A percentile compares a stretch with the other conserved stretches of the same genome.
Evolutionary conservation across 352 stramenopile species (phyloP).

Genomic region (Globisporangium orthogonon): DNA sequence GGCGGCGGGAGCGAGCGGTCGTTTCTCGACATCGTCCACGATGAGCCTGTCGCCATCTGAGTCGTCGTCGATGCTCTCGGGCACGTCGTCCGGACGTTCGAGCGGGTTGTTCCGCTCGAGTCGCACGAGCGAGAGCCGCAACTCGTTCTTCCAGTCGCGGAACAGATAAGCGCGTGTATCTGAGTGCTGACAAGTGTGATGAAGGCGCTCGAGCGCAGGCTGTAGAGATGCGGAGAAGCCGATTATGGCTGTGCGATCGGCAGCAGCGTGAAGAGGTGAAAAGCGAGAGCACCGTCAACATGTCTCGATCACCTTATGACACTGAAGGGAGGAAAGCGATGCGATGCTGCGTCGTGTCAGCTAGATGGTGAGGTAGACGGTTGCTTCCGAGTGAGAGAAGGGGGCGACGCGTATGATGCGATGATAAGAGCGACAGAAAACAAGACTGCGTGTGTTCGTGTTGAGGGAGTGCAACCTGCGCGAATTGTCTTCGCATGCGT

Average conservation of each 20-base stretch:
- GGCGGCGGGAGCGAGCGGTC: constrained; percentile 22
- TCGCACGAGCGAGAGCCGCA: constrained; percentile 21
- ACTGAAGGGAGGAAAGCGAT: no score
- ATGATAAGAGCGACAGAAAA: no score
- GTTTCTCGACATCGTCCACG: constrained; percentile 39
- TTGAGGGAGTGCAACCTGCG: not conserved
- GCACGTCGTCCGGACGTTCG: constrained; percentile 31
- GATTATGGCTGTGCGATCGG: not conserved
- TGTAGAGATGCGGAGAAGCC: not conserved
- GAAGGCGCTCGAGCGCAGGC: no score
- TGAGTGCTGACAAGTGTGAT: no score
- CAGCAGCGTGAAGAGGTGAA: no score
- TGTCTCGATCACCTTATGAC: no score
- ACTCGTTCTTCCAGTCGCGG: constrained; percentile 14
- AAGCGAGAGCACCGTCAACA: not conserved
- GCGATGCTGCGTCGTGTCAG: no score
- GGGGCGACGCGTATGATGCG: no score
- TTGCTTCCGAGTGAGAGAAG: not conserved
- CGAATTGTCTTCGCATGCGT: no score
- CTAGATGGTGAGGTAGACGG: no score
- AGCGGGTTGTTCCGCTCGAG: constrained; percentile 46
- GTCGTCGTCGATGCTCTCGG: constrained; percentile 28
- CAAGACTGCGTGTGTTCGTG: no score
- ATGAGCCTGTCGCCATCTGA: constrained; percentile 42
- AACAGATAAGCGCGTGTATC: constrained; percentile 4